Percentiles rank a stretch among this genome's conserved stretches.
phyloP scores from a whole-genome alignment of 192 early-diverging fungal genomes.

The Backusella tarrabulga region DNA sequence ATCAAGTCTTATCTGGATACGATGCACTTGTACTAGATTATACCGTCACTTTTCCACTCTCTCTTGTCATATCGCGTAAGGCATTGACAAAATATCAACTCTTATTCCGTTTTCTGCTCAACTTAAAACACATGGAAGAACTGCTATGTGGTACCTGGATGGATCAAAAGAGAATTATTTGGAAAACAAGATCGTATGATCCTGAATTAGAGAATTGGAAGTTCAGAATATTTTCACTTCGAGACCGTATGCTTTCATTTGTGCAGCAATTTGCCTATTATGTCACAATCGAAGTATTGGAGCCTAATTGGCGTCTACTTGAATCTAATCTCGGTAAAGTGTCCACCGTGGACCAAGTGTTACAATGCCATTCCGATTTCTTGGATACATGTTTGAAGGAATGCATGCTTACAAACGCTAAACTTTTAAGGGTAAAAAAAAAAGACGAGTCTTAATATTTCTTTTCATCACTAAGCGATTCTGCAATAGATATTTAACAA shows the following conservation, averaged over 20 bases:
- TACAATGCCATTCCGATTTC: conserved; percentile 78
- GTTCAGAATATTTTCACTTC: conserved; percentile 67
- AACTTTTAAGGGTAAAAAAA: conserved; percentile 75
- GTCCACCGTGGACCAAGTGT: conserved; percentile 86
- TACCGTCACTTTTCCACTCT: conserved; percentile 85
- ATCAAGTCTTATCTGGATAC: conserved; percentile 50
- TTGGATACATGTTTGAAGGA: conserved; percentile 87
- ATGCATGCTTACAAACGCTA: conserved; percentile 83
- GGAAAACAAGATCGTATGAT: conserved; percentile 44
- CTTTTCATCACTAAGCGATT: not conserved
- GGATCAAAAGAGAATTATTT: conserved; percentile 56
- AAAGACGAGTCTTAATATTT: not conserved
- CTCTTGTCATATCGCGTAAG: conserved; percentile 82
- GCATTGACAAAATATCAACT: conserved; percentile 90
- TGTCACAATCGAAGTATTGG: conserved; percentile 88
- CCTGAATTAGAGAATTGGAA: conserved; percentile 52
- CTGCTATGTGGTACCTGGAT: conserved; percentile 77
- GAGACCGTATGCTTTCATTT: conserved; percentile 85
- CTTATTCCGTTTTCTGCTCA: conserved; percentile 84
- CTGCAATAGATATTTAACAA: conserved; percentile 61
- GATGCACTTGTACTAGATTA: conserved; percentile 81
- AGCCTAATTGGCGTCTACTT: conserved; percentile 83
- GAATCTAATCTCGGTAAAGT: conserved; percentile 59
- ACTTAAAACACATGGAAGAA: conserved; percentile 88
- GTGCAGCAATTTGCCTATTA: conserved; percentile 92